Evolutionary conservation across 768 basidiomycete species (phyloP), one percentile per base, ranked within the genome.

Genomic region (Agaricus sinodeliciosus): DNA sequence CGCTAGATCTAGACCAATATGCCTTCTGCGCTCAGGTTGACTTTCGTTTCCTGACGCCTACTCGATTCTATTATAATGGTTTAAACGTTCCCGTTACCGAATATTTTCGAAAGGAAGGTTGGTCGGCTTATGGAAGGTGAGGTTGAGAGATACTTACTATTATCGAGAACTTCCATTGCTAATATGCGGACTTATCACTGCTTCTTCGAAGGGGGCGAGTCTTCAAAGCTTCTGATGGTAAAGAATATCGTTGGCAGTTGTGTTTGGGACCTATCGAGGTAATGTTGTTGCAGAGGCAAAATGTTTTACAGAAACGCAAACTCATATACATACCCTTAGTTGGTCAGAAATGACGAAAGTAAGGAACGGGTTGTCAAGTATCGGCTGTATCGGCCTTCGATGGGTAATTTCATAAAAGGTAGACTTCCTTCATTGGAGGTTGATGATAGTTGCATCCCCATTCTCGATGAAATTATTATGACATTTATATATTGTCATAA

Each of bases 401-500:
- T 60, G 4, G 48, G 42, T 11, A 31, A 40, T n/a, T 34, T 1
- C 36, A 57, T 18, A 9, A 56, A 60, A 19, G 26, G 25, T 16
- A 36, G 54, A 1, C 52, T 55, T 25, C 60, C 63, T 7, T 59
- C 58, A 7, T 60, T 70, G 3, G 69, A 70, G 22, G 58, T 71
- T 8, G 51, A 54, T 36, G 47, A 57, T 1, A 58, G 54, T 11
- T 64, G 62, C 7, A 59, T 59, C n/a, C 63, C 63, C 12, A 66
- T 69, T 47, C 9, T 66, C 8, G 68, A 69, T 44, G 44, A 65
- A 16, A 65, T 70, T 31, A 18, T 69, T 13, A 39, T 68, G 43
- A 69, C 69, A 2, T 67, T 68, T 26, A 59, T 65, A n/a, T 70
- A 65, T 43, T 52, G 65, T 43, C 63, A 67, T 42, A 63, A 61